Conservation (phyloP, 2,329 filamentous ascomycete species). For the Verticillium longisporum region DNA sequence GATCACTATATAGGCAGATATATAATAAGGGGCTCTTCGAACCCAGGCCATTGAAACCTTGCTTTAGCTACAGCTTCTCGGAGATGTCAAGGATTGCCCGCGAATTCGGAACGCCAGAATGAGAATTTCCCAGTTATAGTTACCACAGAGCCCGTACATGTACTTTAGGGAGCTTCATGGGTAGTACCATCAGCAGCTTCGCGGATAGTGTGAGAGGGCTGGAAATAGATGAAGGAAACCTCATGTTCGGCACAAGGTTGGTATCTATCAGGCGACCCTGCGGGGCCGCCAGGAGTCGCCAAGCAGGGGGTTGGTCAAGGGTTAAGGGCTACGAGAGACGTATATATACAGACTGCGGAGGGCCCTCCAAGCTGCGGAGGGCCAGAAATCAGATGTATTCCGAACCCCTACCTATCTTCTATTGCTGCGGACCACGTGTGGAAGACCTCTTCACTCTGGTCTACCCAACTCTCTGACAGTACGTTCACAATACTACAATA, state of each 20-base stretch:
- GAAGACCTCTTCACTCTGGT: no score
- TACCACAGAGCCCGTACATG: neutral
- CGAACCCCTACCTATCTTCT: no score
- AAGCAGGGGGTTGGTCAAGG: no score
- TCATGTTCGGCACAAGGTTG: neutral
- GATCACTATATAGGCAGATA: neutral
- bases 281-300: no score
- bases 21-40: neutral
- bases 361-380: no score
- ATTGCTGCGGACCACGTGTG: no score
- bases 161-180: neutral
- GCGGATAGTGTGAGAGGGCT: neutral
- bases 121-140: neutral
- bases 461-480: no score
- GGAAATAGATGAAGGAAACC: neutral
- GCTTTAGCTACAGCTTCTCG: neutral
- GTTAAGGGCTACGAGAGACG: no score
- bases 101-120: neutral
- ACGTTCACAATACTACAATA: no score
- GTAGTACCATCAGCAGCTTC: neutral
- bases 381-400: no score
- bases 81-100: neutral
- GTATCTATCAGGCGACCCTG: no score
- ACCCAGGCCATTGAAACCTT: neutral
- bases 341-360: no score